phyloP scores from a whole-genome alignment of 2,329 filamentous ascomycete genomes.

The Neodidymelliopsis sp. region DNA sequence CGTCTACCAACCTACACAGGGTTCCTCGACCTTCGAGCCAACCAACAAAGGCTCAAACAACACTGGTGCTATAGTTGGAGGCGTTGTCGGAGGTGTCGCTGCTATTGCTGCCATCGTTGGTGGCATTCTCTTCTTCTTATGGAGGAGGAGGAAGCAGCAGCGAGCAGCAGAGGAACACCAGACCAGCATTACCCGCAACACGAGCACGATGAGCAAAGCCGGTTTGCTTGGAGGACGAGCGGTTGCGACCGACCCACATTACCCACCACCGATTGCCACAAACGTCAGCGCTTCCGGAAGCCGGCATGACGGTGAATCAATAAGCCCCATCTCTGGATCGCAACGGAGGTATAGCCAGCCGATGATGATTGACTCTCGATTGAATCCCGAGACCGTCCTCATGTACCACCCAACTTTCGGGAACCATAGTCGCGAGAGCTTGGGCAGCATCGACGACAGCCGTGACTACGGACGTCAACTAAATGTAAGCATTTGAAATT shows the following conservation, averaged over 20 bases:
- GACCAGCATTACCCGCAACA: constrained; percentile 49
- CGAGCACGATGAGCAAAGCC: constrained; percentile 58
- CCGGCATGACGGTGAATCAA: constrained; percentile 41
- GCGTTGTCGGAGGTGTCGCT: constrained; percentile 51
- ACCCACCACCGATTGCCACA: constrained; percentile 37
- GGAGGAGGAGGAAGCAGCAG: constrained; percentile 42
- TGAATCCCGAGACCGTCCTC: constrained; percentile 58
- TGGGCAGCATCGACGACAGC: constrained; percentile 57
- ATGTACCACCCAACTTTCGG: constrained; percentile 44
- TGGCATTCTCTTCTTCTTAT: constrained; percentile 50
- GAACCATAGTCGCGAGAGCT: constrained; percentile 55
- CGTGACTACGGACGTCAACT: constrained; percentile 57
- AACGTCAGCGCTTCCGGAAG: constrained; percentile 39
- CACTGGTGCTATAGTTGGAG: constrained; percentile 56
- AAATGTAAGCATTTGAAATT: constrained; percentile 48
- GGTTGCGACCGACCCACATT: constrained; percentile 26
- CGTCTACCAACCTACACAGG: constrained; percentile 43
- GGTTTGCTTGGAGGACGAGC: constrained; percentile 49
- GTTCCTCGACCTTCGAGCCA: not conserved
- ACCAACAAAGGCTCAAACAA: constrained; percentile 30
- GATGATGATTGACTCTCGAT: constrained; percentile 56
- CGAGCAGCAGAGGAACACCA: constrained; percentile 28
- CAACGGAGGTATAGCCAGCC: constrained; percentile 53
- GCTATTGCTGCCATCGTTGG: constrained; percentile 37
- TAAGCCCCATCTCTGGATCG: constrained; percentile 45